Base-by-base conservation (phyloP, 1,139 yeast genomes). In the Yamadazyma dushanensis region DNA sequence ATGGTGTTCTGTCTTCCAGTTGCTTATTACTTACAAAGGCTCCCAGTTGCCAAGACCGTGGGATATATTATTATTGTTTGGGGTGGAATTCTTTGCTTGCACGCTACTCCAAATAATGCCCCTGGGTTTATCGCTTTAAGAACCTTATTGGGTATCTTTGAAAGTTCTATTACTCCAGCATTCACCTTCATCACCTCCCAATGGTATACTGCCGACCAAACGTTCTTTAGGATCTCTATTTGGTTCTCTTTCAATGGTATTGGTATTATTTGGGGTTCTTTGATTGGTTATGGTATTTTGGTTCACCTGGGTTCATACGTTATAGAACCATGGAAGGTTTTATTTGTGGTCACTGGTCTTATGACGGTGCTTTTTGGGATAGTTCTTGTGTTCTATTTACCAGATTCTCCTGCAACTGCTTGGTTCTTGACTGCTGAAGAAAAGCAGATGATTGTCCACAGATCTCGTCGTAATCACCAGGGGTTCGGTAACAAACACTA, bases 401-500 rank as follows among this genome's bases (percentile, higher is more conserved):
- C 70, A 3, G 57, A 58, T 40, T 45, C 52, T 13, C 68, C 67
- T 5, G 50, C 57, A 5, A 40, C 40, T 16, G 68, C 69, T 7
- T 61, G 66, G 64, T 63, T 57, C 36, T 60, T 79, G 33, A 59
- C 62, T 8, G 70, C 65, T 7, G 63, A 67, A 25, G 86, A 81
- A 44, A 74, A 72, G 36, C 43, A 45, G 11, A 43, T 58, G 23
- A 64, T 61, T 6, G 67, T 65, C 22, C 61, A 65, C 38, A 48
- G 69, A 44, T 51, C 57, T 20, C 56, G 72, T 49, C 47, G 47
- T 3, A 70, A 70, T 44, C 63, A 66, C 34, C 75, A 80, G 49
- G 83, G 84, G 11, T 76, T 78, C 42, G 83, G 83, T 34, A 75
- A 76, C 46, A 67, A 63, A 40, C 63, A 65, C 29, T 69, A 77